Conservation (phyloP, 1,139 yeast species). For the Yamadazyma jaroonii region DNA sequence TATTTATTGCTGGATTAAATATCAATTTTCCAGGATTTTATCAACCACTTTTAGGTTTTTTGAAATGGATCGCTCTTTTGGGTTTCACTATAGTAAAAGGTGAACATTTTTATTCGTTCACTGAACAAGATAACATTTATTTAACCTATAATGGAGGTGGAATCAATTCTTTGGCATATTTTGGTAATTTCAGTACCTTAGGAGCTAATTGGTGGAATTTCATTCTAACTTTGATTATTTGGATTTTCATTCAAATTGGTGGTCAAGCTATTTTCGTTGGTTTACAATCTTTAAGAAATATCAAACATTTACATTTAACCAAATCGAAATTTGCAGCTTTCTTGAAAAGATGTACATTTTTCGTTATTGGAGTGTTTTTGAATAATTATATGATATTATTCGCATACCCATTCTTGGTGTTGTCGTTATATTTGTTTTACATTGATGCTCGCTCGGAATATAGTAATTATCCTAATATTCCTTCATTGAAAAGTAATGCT, state of each 20-base stretch:
- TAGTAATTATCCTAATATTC: constrained; percentile 16
- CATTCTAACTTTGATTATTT: constrained; percentile 30
- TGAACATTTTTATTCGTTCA: constrained; percentile 10
- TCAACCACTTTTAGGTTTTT: constrained; percentile 49
- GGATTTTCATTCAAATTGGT: constrained; percentile 24
- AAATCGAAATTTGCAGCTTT: constrained; percentile 11
- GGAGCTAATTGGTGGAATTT: constrained; percentile 43
- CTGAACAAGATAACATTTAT: constrained; percentile 32
- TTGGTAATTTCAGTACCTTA: constrained; percentile 23
- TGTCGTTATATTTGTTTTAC: constrained; percentile 38
- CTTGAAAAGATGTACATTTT: constrained; percentile 22
- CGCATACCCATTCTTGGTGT: constrained; percentile 45
- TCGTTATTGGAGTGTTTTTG: constrained; percentile 32
- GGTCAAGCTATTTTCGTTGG: constrained; percentile 17
- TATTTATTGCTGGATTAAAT: constrained; percentile 55
- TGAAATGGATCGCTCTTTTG: constrained; percentile 37
- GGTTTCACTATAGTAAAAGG: constrained; percentile 24
- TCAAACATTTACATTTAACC: background rate
- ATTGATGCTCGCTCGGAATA: constrained; percentile 18
- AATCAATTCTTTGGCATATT: constrained; percentile 27
- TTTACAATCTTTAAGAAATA: constrained; percentile 1
- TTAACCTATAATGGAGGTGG: constrained; percentile 33
- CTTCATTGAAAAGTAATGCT: constrained; percentile 20
- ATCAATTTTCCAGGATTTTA: constrained; percentile 63
- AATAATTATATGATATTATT: constrained; percentile 33